Percentiles rank a stretch among this genome's conserved stretches.
Conservation (phyloP, 306 rosid species). For the Quercus wislizeni region DNA sequence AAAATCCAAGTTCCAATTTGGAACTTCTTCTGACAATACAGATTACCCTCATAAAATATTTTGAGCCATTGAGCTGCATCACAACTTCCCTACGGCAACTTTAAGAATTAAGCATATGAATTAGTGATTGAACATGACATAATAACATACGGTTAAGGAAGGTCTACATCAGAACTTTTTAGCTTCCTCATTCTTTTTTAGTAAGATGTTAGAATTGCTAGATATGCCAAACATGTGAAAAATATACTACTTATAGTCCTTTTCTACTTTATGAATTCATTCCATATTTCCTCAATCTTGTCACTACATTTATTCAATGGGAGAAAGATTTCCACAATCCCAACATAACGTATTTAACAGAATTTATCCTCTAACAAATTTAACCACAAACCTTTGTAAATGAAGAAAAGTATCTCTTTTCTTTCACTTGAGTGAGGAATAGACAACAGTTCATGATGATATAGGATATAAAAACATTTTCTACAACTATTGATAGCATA, state of each 20-base stretch:
- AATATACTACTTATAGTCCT: background rate
- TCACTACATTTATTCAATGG: background rate
- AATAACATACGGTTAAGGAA: background rate
- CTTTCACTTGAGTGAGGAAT: background rate
- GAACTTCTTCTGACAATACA: background rate
- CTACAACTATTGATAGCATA: too few species aligned
- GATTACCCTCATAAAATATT: background rate
- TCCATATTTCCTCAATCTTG: background rate
- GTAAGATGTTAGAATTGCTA: background rate
- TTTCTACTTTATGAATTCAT: background rate
- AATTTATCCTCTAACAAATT: background rate
- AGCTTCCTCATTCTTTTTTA: background rate
- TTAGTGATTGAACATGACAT: background rate
- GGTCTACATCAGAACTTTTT: background rate
- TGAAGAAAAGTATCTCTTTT: background rate
- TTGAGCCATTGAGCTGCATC: background rate
- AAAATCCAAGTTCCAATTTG: background rate
- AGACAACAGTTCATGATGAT: background rate
- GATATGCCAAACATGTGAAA: background rate
- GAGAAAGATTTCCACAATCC: background rate
- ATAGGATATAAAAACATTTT: background rate
- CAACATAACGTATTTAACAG: background rate
- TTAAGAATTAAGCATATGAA: background rate
- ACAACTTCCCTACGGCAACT: background rate
- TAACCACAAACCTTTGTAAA: background rate